Conservation (phyloP, 768 basidiomycete species). For the Solioccasus polychromus region DNA sequence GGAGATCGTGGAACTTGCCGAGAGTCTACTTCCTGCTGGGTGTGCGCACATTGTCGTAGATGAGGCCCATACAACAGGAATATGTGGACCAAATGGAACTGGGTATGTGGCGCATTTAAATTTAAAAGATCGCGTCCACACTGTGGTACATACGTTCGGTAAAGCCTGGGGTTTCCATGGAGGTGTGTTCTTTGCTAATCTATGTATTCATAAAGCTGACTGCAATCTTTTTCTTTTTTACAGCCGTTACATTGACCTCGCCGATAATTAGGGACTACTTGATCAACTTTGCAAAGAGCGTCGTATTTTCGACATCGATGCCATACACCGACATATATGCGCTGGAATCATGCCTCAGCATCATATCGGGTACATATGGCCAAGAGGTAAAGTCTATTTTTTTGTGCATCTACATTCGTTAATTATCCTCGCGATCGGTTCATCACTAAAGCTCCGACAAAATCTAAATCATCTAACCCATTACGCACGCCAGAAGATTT, state of each 20-base stretch:
- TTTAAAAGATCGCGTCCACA: conserved; percentile 40
- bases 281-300: conserved; percentile 17
- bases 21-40: conserved; percentile 35
- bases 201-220: neutral
- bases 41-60: conserved; percentile 49
- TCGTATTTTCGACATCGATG: conserved; percentile 25
- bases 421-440: neutral
- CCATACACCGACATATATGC: conserved; percentile 20
- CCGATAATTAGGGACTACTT: conserved; percentile 17
- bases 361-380: conserved; percentile 13
- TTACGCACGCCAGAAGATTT: conserved; percentile 15
- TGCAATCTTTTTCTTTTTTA: neutral
- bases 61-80: conserved; percentile 56
- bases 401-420: neutral
- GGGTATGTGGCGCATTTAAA: conserved; percentile 44
- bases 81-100: conserved; percentile 47
- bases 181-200: conserved; percentile 4
- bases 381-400: conserved; percentile 13
- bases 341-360: conserved; percentile 41
- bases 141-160: conserved; percentile 52
- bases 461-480: conserved; percentile 4
- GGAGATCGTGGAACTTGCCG: conserved; percentile 39
- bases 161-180: conserved; percentile 35
- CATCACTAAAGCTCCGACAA: conserved; percentile 14
- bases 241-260: conserved; percentile 20